phyloP scores from a whole-genome alignment of 345 rosid genomes.

The Kandelia obovata region DNA sequence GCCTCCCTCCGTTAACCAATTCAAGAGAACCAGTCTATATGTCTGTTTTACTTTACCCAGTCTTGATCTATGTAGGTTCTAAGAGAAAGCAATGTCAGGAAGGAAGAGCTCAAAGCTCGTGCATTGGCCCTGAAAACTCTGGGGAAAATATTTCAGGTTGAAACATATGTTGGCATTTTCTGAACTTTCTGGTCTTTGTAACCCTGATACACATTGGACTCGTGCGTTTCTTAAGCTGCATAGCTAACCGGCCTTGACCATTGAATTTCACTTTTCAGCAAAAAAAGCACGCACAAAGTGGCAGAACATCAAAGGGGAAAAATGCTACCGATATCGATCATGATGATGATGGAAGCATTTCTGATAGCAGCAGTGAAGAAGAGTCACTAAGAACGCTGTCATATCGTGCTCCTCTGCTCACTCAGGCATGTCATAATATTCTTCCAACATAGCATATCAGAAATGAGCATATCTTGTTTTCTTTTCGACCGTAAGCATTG shows the following conservation, averaged over 20 bases:
- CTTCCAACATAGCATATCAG: neutral
- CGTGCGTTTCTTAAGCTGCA: too few relatives aligned
- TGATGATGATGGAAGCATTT: conserved; percentile 50
- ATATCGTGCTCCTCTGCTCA: conserved; percentile 76
- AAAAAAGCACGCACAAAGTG: conserved; percentile 49
- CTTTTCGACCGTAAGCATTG: neutral
- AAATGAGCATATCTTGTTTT: neutral
- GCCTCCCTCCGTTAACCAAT: neutral
- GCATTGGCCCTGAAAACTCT: conserved; percentile 68
- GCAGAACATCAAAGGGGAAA: conserved; percentile 52
- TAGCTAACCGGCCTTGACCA: too few relatives aligned
- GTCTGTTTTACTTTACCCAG: too few relatives aligned
- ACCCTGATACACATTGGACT: neutral
- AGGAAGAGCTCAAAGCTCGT: conserved; percentile 71
- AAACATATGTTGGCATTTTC: neutral
- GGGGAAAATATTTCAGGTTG: conserved; percentile 84
- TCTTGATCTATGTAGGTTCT: conserved; percentile 45
- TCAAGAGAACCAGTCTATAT: too few relatives aligned
- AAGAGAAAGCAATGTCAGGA: conserved; percentile 54
- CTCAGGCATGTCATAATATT: conserved; percentile 51
- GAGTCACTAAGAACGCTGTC: conserved; percentile 62
- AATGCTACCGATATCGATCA: conserved; percentile 33
- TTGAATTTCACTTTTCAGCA: conserved; percentile 25
- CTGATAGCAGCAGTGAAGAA: conserved; percentile 73
- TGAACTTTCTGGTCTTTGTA: neutral